Conservation (phyloP, 345 rosid species). For the Balakata baccata region DNA sequence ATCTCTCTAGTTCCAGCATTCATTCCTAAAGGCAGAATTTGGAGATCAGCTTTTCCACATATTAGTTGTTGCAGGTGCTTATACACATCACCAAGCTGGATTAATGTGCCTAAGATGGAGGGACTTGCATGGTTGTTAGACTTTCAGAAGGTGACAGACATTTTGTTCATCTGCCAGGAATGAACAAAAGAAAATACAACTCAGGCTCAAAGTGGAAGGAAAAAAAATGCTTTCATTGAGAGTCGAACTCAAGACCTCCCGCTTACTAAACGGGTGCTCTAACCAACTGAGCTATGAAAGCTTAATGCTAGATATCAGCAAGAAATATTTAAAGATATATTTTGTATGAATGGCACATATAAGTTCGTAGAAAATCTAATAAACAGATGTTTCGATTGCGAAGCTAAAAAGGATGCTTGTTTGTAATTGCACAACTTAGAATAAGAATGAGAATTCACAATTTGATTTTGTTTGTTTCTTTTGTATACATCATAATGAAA, state of each 20-base stretch:
- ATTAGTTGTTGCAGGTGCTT: conserved; percentile 81
- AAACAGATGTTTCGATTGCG: no score
- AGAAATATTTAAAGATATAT: no score
- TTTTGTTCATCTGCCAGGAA: no score
- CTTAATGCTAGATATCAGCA: conserved; percentile 8
- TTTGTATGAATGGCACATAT: no score
- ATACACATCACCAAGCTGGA: conserved; percentile 79
- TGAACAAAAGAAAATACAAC: no score
- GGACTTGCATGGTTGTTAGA: conserved; percentile 65
- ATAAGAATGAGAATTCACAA: no score
- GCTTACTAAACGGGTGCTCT: conserved; percentile 98
- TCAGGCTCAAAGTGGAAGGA: no score
- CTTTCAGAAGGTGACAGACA: background rate
- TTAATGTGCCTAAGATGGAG: conserved; percentile 81
- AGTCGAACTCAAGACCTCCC: conserved; percentile 98
- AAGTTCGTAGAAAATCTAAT: no score
- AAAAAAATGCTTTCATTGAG: conserved; percentile 60
- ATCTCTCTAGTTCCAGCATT: conserved; percentile 72
- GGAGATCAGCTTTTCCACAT: conserved; percentile 80
- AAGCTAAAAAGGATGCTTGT: no score
- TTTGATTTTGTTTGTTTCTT: no score
- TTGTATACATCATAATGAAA: no score
- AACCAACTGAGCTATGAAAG: conserved; percentile 98
- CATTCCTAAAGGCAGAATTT: conserved; percentile 71
- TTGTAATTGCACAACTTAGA: no score